Evolutionary conservation across 768 basidiomycete genomes (phyloP).

Genomic region (Collybia sordida): DNA sequence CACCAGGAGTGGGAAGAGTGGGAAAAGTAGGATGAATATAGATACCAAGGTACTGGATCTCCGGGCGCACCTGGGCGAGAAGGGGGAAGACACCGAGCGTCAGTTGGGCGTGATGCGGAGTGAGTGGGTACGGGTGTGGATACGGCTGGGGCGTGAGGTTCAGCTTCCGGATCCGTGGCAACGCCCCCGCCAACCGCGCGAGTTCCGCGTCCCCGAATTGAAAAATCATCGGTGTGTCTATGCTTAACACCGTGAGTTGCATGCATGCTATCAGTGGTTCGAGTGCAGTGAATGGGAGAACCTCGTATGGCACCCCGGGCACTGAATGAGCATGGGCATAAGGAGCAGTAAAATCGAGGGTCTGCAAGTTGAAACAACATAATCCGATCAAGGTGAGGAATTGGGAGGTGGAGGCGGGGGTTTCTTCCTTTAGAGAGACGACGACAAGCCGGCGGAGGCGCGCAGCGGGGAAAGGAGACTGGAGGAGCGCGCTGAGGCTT

Average conservation of each 20-base stretch:
- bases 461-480: constrained; percentile 7
- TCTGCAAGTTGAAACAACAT: constrained; percentile 5
- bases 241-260: constrained; percentile 1
- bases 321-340: neutral
- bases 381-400: constrained; percentile 7
- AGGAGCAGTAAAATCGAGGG: neutral
- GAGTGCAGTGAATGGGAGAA: constrained; percentile 4
- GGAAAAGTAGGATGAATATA: too few species aligned
- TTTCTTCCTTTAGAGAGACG: constrained; percentile 1
- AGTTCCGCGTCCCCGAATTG: too few species aligned
- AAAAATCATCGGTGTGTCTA: too few species aligned
- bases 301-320: neutral
- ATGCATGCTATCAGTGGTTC: constrained; percentile 7
- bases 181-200: too few species aligned
- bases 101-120: too few species aligned
- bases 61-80: too few species aligned
- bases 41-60: too few species aligned
- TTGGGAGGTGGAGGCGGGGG: neutral
- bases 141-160: too few species aligned
- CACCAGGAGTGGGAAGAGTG: too few species aligned
- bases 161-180: too few species aligned
- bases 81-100: too few species aligned
- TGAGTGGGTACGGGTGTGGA: too few species aligned
- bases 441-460: constrained; percentile 7
- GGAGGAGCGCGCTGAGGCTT: constrained; percentile 6